Percentiles rank a stretch among this genome's conserved stretches.
Conservation (phyloP, 495 filamentous ascomycete genomes). For the Penicillium taxi region DNA sequence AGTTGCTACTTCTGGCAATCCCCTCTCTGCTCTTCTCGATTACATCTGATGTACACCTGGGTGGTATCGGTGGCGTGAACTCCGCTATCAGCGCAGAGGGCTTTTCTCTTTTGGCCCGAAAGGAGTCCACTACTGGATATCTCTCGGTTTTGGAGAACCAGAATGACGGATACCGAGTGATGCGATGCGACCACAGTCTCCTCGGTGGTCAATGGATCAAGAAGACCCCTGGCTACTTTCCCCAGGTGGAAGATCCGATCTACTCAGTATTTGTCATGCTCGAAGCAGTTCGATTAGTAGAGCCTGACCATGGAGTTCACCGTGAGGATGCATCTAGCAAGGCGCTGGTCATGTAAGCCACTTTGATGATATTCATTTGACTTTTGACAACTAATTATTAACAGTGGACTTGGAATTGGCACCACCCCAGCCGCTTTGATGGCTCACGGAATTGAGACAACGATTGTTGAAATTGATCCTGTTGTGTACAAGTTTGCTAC, state of each 20-base stretch:
- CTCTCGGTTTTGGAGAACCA: conserved; percentile 76
- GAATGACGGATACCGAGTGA: conserved; percentile 62
- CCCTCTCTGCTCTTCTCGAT: conserved; percentile 65
- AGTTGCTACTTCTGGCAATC: conserved; percentile 52
- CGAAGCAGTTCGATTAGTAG: conserved; percentile 78
- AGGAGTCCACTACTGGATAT: conserved; percentile 84
- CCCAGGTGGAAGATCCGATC: conserved; percentile 68
- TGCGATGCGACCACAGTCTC: conserved; percentile 90
- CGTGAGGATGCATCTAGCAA: conserved; percentile 56
- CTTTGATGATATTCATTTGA: not conserved
- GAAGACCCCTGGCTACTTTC: conserved; percentile 22
- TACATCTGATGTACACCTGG: conserved; percentile 63
- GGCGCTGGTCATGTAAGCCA: conserved; percentile 69
- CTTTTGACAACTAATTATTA: conserved; percentile 2
- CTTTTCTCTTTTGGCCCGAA: conserved; percentile 60
- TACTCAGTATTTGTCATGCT: conserved; percentile 90
- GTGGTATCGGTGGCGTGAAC: conserved; percentile 52
- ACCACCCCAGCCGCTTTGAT: conserved; percentile 83
- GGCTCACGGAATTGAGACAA: conserved; percentile 81
- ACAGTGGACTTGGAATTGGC: conserved; percentile 82
- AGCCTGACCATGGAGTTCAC: conserved; percentile 41
- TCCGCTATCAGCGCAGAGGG: conserved; percentile 44
- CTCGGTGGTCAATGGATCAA: conserved; percentile 85
- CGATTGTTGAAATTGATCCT: conserved; percentile 89
- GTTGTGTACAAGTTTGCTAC: conserved; percentile 73